phyloP scores from a whole-genome alignment of 169 alveolate genomes.

The Plasmodium yoelii region DNA sequence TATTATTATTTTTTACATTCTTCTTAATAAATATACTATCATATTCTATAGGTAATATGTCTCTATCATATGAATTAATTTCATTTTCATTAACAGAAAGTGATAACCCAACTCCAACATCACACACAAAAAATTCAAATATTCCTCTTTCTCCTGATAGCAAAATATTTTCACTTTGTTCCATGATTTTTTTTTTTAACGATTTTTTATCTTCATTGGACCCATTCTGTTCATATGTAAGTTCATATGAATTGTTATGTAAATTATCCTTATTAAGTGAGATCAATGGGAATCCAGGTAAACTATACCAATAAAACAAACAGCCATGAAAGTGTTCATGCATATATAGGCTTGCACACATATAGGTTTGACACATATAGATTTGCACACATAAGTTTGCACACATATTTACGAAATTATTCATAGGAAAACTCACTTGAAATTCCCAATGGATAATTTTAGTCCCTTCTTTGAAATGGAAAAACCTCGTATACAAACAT shows the following conservation, averaged over 20 bases:
- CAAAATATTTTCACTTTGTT: slow-evolving; percentile 76
- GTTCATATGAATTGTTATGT: slow-evolving; percentile 48
- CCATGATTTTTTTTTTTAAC: slow-evolving; percentile 41
- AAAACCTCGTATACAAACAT: slow-evolving; percentile 90
- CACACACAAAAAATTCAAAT: slow-evolving; percentile 90
- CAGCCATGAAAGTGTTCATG: slow-evolving; percentile 18
- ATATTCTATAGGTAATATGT: slow-evolving; percentile 83
- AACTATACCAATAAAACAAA: slow-evolving; percentile 56
- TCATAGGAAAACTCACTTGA: slow-evolving; percentile 78
- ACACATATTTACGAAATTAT: not conserved
- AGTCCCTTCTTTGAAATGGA: slow-evolving; percentile 88
- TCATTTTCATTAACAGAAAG: slow-evolving; percentile 78
- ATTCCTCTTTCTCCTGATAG: slow-evolving; percentile 88
- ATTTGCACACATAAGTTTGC: not conserved
- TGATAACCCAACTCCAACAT: slow-evolving; percentile 90
- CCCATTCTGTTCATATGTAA: slow-evolving; percentile 55
- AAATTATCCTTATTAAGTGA: slow-evolving; percentile 33
- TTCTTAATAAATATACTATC: slow-evolving; percentile 88
- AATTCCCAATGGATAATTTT: slow-evolving; percentile 90
- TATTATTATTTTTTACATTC: slow-evolving; percentile 6
- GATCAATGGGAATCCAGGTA: slow-evolving; percentile 65
- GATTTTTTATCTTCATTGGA: slow-evolving; percentile 60
- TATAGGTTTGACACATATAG: not conserved
- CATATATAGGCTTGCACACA: not conserved
- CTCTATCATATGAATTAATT: slow-evolving; percentile 77